Evolutionary conservation across 2,329 filamentous ascomycete species (phyloP).

Genomic region (Calonectria pauciramosa): DNA sequence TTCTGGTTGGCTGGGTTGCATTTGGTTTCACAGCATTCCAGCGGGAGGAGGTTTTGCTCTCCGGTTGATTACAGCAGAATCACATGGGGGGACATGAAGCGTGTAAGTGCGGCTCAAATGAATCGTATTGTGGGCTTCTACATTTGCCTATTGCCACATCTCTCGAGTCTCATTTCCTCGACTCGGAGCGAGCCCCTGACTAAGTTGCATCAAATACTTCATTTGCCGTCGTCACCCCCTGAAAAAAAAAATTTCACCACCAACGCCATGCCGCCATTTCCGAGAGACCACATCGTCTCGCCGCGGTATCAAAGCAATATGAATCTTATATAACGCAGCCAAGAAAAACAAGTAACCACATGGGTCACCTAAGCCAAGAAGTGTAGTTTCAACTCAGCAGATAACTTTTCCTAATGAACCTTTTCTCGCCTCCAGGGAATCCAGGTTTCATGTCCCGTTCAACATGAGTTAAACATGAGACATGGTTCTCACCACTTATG

Average conservation of each 20-base stretch:
- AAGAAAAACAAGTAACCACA: conserved; percentile 26
- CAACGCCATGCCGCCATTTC: conserved; percentile 47
- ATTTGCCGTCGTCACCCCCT: conserved; percentile 5
- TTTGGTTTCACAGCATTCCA: background rate
- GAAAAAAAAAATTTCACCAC: conserved; percentile 36
- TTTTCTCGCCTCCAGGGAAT: conserved; percentile 1
- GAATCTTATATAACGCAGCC: conserved; percentile 31
- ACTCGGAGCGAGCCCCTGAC: background rate
- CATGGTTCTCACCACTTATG: background rate
- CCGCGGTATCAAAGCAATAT: conserved; percentile 42
- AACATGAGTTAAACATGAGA: background rate
- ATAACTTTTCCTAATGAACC: background rate
- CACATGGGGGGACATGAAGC: too few species aligned
- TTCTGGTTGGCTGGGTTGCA: background rate
- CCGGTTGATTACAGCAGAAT: too few species aligned
- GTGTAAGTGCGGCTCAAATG: background rate
- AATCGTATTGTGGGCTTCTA: background rate
- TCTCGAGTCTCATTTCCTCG: background rate
- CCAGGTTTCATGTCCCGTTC: background rate
- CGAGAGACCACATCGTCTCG: conserved; percentile 42
- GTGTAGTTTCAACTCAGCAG: background rate
- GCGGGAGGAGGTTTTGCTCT: background rate
- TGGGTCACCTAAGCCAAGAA: conserved; percentile 13
- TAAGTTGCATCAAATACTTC: background rate
- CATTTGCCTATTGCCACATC: background rate